Base-by-base conservation (phyloP, 73 alveolate species). In the Tetrahymena malaccensis region DNA sequence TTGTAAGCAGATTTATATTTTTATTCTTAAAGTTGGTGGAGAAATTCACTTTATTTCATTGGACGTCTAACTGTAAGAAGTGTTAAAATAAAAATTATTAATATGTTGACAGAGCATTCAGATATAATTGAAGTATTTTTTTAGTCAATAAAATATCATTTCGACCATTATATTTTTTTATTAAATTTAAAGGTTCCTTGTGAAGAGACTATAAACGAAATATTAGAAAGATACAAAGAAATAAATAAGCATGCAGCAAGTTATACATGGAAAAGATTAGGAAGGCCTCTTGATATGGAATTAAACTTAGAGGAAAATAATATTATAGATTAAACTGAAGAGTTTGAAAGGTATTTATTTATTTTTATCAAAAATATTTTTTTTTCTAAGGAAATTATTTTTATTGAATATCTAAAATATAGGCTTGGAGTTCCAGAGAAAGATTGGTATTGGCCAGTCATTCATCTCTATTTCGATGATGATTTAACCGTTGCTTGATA, bases 231-330 rank as follows among this genome's bases (percentile, higher is more conserved):
- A 95, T 99, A 99, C 96, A 97, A 98, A 95, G 97, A 96, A 93
- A 96, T 96, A 37, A 98, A 98, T 96, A 99, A 97, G 57, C 99
- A 98, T 95, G 99, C 99, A 43, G 99, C 98, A 38, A 96, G 99
- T 85, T 99, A 99, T 94, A 99, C 99, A 19, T 99, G 99, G 99
- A 99, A 99, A 94, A 94, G 99, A 96, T 96, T 99, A 27, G 99
- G 99, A 12, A 96, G 99, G 94, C 99, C 99, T 35, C 97, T 99
- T 94, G 99, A 99, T 95, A 99, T 99, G 99, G 99, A 98, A 94
- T 96, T 96, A 95, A 99, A 99, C 13, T 96, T 99, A 43, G 99
- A 97, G 83, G 99, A 99, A 93, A 99, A 99, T 96, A 99, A 99
- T 89, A 99, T 99, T 35, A 99, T 98, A 11, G 99, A 99, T 96